phyloP scores from a whole-genome alignment of 163 green algal genomes.

The Chlorella variabilis region DNA sequence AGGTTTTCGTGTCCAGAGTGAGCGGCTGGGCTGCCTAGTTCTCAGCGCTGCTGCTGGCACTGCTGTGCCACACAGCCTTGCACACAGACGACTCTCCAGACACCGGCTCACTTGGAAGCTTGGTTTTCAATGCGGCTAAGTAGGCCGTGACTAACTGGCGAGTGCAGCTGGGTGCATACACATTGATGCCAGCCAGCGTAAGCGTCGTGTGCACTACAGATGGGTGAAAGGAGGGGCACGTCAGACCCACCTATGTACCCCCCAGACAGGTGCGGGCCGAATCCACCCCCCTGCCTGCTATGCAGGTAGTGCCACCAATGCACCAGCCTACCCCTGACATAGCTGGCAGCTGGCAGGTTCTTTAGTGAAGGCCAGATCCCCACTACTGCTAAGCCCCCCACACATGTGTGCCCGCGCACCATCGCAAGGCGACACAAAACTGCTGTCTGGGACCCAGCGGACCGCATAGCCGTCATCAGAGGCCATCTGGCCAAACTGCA shows the following conservation, averaged over 20 bases:
- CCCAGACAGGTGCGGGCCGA: background rate
- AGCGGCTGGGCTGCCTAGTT: no score
- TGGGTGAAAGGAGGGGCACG: no score
- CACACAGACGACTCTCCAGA: no score
- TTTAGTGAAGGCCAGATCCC: no score
- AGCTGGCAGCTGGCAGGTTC: no score
- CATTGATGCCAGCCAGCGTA: background rate
- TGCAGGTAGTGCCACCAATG: no score
- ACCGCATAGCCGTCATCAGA: conserved; percentile 9
- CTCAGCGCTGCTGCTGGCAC: no score
- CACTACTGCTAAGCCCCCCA: no score
- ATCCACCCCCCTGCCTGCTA: background rate
- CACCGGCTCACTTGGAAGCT: conserved; percentile 14
- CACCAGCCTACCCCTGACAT: no score
- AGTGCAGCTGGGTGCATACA: background rate
- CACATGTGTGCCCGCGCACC: background rate
- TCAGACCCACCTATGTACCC: no score
- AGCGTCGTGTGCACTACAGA: conserved; percentile 17
- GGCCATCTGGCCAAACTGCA: conserved; percentile 25
- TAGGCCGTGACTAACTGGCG: background rate
- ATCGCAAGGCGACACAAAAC: conserved; percentile 17
- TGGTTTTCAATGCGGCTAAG: conserved; percentile 1
- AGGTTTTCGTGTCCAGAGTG: background rate
- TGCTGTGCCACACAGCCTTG: no score
- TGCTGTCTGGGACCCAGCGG: conserved; percentile 5